Evolutionary conservation across 768 basidiomycete genomes (phyloP), one percentile per base, ranked within the genome.

Genomic region (Psilocybe sp.): DNA sequence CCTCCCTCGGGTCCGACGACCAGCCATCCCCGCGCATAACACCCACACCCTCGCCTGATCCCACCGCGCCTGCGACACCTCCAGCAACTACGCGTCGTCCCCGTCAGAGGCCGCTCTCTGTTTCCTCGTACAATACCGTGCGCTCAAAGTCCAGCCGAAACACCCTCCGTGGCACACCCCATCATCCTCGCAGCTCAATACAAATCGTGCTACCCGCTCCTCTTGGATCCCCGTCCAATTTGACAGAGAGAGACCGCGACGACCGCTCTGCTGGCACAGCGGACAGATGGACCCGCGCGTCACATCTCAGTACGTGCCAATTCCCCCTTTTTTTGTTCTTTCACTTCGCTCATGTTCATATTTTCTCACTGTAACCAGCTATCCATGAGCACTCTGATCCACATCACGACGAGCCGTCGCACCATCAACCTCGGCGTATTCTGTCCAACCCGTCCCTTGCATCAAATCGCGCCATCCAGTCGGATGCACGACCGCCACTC

Each of bases 161-260:
- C 51, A 72, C 69, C 19, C 59, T 82, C 19, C 74, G 79, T 14
- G 85, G 85, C 32, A 64, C 76, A 1, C 86, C 87, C 16, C 87
- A 90, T 60, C 71, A 73, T 5, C 79, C 76, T 0, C 76, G 79
- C 50, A 84, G 74, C 60, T 75, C 75, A 47, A 67, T 89, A 46
- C 80, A 88, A 57, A 82, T 90, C 46, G 67, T 91, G 13, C 70
- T 89, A 3, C 89, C 89, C 0, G 64, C 78, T 1, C 88, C 87
- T 1, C 75, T 91, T 14, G 79, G 78, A 1, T 70, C 44, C 7
- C 44, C 39, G 45, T 37, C 33, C 38, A 28, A 40, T 28, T 36
- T 16, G 12, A 31, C 40, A 42, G 13, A 42, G 19, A 28, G 14
- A 43, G 28, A 28, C 14, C 7, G 42, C 42, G 42, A 43, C 42